Percentiles rank a stretch among this genome's conserved stretches.
phyloP scores from a whole-genome alignment of 306 rosid genomes.

The Inga laurina region DNA sequence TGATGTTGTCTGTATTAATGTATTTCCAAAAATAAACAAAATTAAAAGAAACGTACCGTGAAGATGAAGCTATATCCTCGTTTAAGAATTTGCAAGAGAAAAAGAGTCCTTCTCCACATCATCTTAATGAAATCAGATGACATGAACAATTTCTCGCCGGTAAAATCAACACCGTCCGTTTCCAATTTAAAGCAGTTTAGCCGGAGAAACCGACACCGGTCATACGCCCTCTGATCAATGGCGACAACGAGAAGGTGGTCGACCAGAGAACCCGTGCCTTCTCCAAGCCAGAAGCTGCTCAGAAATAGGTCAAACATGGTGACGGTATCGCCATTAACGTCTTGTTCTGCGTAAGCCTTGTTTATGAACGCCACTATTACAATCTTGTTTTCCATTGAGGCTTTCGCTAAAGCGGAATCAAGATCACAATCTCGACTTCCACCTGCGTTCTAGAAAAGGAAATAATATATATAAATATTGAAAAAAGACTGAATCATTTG shows the following conservation, averaged over 20 bases:
- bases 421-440: conserved; percentile 43
- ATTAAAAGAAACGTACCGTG: conserved; percentile 43
- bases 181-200: conserved; percentile 59
- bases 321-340: conserved; percentile 24
- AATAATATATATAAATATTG: not conserved
- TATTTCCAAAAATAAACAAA: not conserved
- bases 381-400: conserved; percentile 65
- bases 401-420: conserved; percentile 46
- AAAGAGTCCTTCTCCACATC: conserved; percentile 41
- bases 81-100: conserved; percentile 62
- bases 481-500: not conserved
- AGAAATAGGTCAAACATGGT: conserved; percentile 64
- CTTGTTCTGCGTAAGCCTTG: conserved; percentile 70
- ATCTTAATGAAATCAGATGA: conserved; percentile 68
- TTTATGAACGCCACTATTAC: conserved; percentile 64
- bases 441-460: not conserved
- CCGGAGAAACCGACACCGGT: conserved; percentile 53
- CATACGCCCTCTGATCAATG: conserved; percentile 62
- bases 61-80: conserved; percentile 73
- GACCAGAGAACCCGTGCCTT: conserved; percentile 47
- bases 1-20: not conserved
- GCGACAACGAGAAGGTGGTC: conserved; percentile 64
- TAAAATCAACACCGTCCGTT: conserved; percentile 63
- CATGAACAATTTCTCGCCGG: conserved; percentile 68
- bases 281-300: conserved; percentile 77